These are phyloP conservation scores for Pseudogymnoascus verrucosus DNA, from an alignment of 2,329 filamentous ascomycete species.

Conservation along the genomic window DNA sequence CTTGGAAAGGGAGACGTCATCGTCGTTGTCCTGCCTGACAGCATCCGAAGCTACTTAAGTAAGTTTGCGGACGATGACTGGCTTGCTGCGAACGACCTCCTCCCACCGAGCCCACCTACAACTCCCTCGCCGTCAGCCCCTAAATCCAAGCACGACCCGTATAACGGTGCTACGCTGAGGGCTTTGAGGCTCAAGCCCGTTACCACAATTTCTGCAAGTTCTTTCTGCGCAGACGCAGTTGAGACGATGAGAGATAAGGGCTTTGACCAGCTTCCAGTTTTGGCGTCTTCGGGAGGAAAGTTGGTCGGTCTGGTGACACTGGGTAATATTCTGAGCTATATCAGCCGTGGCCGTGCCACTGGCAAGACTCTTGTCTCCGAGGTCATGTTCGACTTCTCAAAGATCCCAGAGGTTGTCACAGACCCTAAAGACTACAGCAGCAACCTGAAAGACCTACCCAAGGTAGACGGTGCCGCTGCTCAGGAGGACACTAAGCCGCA, in stretches of 20 bases:
- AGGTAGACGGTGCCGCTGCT: conserved; percentile 21
- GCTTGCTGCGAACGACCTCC: conserved; percentile 91
- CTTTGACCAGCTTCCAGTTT: conserved; percentile 94
- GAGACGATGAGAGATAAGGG: conserved; percentile 98
- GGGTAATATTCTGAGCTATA: conserved; percentile 86
- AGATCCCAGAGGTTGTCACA: conserved; percentile 82
- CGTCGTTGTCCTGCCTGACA: conserved; percentile 88
- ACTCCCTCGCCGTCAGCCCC: conserved; percentile 32
- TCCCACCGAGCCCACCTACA: conserved; percentile 50
- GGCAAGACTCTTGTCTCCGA: conserved; percentile 67
- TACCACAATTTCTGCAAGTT: conserved; percentile 67
- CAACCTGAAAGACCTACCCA: conserved; percentile 24
- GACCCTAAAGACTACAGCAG: conserved; percentile 61
- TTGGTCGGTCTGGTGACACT: conserved; percentile 91
- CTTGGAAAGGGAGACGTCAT: conserved; percentile 78
- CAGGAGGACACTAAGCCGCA: conserved; percentile 28
- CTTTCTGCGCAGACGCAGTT: conserved; percentile 76
- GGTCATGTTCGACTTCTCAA: conserved; percentile 95
- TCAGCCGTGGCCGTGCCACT: conserved; percentile 73
- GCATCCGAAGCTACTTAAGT: conserved; percentile 92
- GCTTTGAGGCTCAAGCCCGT: conserved; percentile 87
- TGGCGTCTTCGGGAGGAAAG: conserved; percentile 57
- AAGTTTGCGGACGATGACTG: conserved; percentile 99
- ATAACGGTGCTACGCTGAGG: conserved; percentile 69
- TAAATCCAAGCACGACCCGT: conserved; percentile 51